phyloP scores from a whole-genome alignment of 805 yeast genomes.

The Yarrowia alimentaria region DNA sequence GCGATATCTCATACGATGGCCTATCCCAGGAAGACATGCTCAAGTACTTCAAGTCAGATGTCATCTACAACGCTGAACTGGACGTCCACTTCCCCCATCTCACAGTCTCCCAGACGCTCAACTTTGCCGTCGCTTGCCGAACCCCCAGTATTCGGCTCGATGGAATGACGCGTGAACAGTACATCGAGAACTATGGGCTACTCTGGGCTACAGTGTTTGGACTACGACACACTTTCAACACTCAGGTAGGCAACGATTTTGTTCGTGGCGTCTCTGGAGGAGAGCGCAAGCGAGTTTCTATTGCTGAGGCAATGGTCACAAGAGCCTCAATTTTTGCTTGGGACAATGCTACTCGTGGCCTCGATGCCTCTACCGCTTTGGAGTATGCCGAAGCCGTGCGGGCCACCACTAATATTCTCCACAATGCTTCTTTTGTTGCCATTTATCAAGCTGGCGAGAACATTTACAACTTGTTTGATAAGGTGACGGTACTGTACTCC shows the following conservation, averaged over 20 bases:
- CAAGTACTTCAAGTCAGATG: constrained; percentile 52
- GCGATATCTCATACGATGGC: constrained; percentile 62
- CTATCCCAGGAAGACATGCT: constrained; percentile 59
- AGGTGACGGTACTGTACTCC: constrained; percentile 57
- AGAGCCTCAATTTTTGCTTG: constrained; percentile 66
- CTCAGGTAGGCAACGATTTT: constrained; percentile 60
- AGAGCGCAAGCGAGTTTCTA: constrained; percentile 80
- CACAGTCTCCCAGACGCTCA: constrained; percentile 70
- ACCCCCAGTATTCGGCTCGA: constrained; percentile 58
- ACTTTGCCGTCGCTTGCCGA: constrained; percentile 66
- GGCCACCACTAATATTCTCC: constrained; percentile 54
- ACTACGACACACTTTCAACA: constrained; percentile 56
- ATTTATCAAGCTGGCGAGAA: constrained; percentile 69
- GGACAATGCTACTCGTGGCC: constrained; percentile 84
- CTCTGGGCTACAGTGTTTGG: constrained; percentile 57
- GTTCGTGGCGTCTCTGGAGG: constrained; percentile 81
- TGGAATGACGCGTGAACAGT: constrained; percentile 48
- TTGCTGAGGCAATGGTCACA: constrained; percentile 70
- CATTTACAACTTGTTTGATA: constrained; percentile 62
- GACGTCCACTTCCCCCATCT: constrained; percentile 76
- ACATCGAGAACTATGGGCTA: constrained; percentile 48
- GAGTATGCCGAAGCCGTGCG: constrained; percentile 69
- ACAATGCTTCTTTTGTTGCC: constrained; percentile 61
- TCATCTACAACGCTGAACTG: constrained; percentile 45
- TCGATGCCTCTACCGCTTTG: constrained; percentile 80